phyloP scores from a whole-genome alignment of 306 rosid species.

The Boehmeria nivea region DNA sequence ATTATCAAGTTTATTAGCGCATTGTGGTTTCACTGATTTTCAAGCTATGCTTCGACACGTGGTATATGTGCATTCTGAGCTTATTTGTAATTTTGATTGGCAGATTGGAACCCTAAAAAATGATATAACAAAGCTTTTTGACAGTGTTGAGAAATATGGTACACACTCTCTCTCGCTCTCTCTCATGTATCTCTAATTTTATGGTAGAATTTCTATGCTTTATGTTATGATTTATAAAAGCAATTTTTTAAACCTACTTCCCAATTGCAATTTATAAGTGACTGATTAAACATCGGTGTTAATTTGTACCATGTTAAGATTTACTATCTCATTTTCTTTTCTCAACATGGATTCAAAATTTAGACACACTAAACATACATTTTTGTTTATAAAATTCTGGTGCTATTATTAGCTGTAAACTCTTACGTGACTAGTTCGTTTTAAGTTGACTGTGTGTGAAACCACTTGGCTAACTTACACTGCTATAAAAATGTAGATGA shows the following conservation, averaged over 20 bases:
- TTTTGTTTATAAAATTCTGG: too few relatives aligned
- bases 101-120: slow-evolving; percentile 74
- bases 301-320: too few relatives aligned
- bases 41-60: too few relatives aligned
- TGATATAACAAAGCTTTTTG: slow-evolving; percentile 88
- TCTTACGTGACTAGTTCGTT: too few relatives aligned
- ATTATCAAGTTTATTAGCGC: neutral
- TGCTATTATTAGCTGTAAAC: too few relatives aligned
- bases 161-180: slow-evolving; percentile 26
- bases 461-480: slow-evolving; percentile 22
- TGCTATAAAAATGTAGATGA: slow-evolving; percentile 55
- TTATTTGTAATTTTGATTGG: slow-evolving; percentile 2
- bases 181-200: neutral
- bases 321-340: neutral
- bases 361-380: neutral
- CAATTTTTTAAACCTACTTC: neutral
- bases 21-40: neutral
- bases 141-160: slow-evolving; percentile 94
- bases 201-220: neutral
- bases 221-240: neutral
- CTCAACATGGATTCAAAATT: neutral
- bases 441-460: too few relatives aligned
- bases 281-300: too few relatives aligned
- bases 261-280: too few relatives aligned
- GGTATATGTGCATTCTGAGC: neutral